A percentile compares a stretch with the other conserved stretches of the same genome.
Conservation (phyloP, 202 grass and related monocot species). For the Setaria viridis region DNA sequence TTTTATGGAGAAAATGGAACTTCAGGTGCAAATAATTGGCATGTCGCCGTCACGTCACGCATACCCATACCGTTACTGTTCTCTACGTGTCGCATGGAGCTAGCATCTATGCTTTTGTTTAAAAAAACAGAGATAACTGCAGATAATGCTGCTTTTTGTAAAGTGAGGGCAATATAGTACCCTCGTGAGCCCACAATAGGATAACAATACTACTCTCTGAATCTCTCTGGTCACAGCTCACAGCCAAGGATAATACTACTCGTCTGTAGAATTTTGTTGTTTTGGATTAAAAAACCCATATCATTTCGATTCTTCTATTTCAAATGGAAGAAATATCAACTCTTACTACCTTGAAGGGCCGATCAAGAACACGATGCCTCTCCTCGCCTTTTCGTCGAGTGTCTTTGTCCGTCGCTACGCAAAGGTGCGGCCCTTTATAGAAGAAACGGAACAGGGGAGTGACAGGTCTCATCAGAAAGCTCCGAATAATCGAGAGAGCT, state of each 20-base stretch:
- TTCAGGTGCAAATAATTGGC: constrained; percentile 2
- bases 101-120: neutral
- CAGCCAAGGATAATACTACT: neutral
- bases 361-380: constrained; percentile 49
- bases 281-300: neutral
- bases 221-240: neutral
- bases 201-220: neutral
- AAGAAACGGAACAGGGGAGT: neutral
- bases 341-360: constrained; percentile 21
- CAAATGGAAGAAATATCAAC: neutral
- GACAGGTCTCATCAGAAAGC: neutral
- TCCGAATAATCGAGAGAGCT: constrained; percentile 15
- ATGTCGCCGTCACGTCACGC: neutral
- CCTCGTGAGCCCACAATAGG: neutral
- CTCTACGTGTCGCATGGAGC: constrained; percentile 29
- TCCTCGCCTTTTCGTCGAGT: constrained; percentile 15
- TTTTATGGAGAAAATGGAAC: neutral
- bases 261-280: neutral
- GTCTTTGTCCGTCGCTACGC: neutral
- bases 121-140: neutral
- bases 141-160: neutral
- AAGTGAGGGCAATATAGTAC: neutral
- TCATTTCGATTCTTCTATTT: neutral
- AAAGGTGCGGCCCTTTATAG: neutral
- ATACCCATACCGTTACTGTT: neutral